These are phyloP conservation scores for Leucosporidium yakuticum DNA, from an alignment of 768 basidiomycete genomes.

Conservation along the genomic window DNA sequence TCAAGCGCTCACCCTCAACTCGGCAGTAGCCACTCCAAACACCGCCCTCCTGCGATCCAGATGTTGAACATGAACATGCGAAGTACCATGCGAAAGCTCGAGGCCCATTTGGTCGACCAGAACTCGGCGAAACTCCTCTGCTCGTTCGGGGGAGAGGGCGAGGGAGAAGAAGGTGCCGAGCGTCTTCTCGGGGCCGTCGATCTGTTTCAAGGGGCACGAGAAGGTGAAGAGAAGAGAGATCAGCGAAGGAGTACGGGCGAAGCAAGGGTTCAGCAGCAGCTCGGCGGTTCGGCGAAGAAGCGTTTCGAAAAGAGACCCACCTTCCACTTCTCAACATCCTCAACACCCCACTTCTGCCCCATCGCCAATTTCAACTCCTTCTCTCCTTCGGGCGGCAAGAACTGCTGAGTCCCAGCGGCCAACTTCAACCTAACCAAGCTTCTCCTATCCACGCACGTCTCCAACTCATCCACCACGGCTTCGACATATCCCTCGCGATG, in stretches of 20 bases:
- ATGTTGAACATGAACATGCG: conserved; percentile 15
- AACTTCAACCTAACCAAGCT: conserved; percentile 16
- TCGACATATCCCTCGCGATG: conserved; percentile 1
- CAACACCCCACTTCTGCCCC: not conserved
- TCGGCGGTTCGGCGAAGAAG: too few relatives aligned
- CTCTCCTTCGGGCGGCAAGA: not conserved
- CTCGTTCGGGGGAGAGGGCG: not conserved
- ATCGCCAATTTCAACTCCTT: not conserved
- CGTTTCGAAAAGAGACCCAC: not conserved
- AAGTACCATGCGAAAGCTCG: not conserved
- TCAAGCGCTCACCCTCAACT: not conserved
- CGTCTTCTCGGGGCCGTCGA: not conserved
- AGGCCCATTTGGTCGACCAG: conserved; percentile 7
- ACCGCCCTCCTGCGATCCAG: conserved; percentile 16
- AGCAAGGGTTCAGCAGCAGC: too few relatives aligned
- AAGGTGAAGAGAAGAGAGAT: too few relatives aligned
- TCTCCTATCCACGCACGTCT: conserved; percentile 3
- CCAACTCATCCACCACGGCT: conserved; percentile 22
- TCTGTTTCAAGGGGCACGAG: not conserved
- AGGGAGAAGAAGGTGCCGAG: conserved; percentile 7
- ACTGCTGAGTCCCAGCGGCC: conserved; percentile 16
- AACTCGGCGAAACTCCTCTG: not conserved
- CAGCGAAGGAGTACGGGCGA: too few relatives aligned
- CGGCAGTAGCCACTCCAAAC: conserved; percentile 16
- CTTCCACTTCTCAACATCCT: conserved; percentile 13